Conservation (phyloP, 441 rosid genomes). For the Lepidium campestre region DNA sequence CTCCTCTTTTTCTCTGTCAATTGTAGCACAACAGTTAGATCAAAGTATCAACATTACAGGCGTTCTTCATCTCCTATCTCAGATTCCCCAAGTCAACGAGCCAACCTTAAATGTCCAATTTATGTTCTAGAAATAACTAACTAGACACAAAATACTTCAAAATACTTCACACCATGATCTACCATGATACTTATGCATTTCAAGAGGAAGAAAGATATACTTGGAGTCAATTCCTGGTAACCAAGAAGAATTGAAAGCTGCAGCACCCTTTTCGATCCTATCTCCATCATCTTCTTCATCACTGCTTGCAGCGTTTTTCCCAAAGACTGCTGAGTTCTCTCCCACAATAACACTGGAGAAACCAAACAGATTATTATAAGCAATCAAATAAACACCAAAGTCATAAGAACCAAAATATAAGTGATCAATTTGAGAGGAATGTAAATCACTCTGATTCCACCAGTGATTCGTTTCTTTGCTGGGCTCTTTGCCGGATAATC, state of each 20-base stretch:
- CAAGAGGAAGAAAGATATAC: conserved; percentile 31
- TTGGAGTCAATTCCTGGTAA: conserved; percentile 59
- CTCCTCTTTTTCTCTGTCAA: conserved; percentile 41
- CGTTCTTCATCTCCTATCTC: not conserved
- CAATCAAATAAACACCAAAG: not conserved
- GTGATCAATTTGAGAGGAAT: not conserved
- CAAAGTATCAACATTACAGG: not conserved
- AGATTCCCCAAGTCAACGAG: not conserved
- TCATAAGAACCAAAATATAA: not conserved
- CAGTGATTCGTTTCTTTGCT: conserved; percentile 61
- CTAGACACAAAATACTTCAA: not conserved
- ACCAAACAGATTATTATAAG: conserved; percentile 8
- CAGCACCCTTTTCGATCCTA: conserved; percentile 42
- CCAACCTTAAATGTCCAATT: not conserved
- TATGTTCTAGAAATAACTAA: too few species aligned
- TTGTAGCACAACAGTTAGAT: not conserved
- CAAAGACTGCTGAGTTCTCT: conserved; percentile 58
- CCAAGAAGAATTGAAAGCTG: conserved; percentile 79
- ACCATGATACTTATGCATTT: not conserved
- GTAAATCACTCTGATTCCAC: conserved; percentile 68
- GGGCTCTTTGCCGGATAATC: conserved; percentile 54
- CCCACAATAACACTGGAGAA: conserved; percentile 76
- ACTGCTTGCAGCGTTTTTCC: conserved; percentile 39
- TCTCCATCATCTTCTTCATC: conserved; percentile 49
- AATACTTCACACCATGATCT: not conserved